These are phyloP conservation scores for Cyclostephanos tholiformis DNA, from an alignment of 108 stramenopile species.

Conservation along the genomic window DNA sequence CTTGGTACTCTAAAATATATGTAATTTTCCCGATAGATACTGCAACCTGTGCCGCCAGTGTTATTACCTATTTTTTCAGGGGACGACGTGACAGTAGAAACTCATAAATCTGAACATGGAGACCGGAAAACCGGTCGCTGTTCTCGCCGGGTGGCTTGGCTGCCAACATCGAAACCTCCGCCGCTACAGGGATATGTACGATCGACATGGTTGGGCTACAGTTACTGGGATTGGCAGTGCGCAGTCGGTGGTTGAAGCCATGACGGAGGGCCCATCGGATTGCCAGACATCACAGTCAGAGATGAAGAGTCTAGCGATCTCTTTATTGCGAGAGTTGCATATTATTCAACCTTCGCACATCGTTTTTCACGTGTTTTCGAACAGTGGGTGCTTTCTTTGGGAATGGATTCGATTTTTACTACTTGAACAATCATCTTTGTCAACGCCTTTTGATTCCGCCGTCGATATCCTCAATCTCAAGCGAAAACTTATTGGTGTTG, in stretches of 20 bases:
- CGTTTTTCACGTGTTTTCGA: conserved; percentile 80
- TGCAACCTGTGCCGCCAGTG: no score
- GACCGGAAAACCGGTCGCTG: conserved; percentile 50
- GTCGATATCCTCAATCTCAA: conserved; percentile 20
- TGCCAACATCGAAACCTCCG: conserved; percentile 60
- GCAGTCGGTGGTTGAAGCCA: conserved; percentile 48
- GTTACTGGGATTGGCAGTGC: conserved; percentile 60
- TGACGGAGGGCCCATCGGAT: conserved; percentile 10
- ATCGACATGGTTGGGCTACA: conserved; percentile 55
- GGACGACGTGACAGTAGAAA: neutral
- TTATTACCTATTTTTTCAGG: no score
- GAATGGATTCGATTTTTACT: conserved; percentile 67
- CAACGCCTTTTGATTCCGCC: neutral
- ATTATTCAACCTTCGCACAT: conserved; percentile 32
- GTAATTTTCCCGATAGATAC: no score
- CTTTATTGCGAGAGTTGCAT: conserved; percentile 53
- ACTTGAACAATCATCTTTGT: conserved; percentile 18
- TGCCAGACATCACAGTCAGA: conserved; percentile 10
- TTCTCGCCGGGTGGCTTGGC: conserved; percentile 84
- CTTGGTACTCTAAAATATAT: no score
- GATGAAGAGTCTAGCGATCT: conserved; percentile 61
- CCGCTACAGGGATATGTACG: conserved; percentile 60
- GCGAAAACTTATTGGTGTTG: conserved; percentile 51
- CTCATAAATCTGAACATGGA: conserved; percentile 1
- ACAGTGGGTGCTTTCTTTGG: conserved; percentile 88